Evolutionary conservation across 2,329 filamentous ascomycete genomes (phyloP).

Genomic region (Epichloe sibirici): DNA sequence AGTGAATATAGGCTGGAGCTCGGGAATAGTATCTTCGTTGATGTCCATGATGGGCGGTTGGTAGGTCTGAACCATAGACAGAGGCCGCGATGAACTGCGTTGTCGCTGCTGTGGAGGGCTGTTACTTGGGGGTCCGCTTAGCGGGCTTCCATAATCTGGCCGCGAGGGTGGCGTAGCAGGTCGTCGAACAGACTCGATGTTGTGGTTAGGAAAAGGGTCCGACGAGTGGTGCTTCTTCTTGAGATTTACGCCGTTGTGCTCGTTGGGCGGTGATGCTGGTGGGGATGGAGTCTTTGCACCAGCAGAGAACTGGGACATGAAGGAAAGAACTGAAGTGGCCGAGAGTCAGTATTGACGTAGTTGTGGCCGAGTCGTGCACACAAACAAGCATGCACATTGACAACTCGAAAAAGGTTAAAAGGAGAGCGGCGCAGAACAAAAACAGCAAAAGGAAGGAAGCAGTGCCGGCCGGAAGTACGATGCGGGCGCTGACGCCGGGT

Average conservation of each 20-base stretch:
- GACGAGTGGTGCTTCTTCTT: slow-evolving; percentile 16
- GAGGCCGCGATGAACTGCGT: slow-evolving; percentile 51
- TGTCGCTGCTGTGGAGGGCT: slow-evolving; percentile 29
- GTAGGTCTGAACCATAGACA: slow-evolving; percentile 79
- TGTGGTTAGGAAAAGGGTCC: slow-evolving; percentile 24
- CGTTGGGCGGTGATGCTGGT: slow-evolving; percentile 30
- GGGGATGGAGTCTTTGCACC: slow-evolving; percentile 33
- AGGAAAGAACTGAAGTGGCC: slow-evolving; percentile 58
- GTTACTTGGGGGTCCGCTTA: slow-evolving; percentile 30
- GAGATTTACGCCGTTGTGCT: slow-evolving; percentile 19
- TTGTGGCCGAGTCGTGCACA: not conserved
- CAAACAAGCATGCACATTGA: not conserved
- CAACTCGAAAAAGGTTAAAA: not conserved
- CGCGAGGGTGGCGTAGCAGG: slow-evolving; percentile 27
- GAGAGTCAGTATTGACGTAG: slow-evolving; percentile 3
- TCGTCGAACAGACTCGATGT: slow-evolving; percentile 22
- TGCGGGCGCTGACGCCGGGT: not conserved
- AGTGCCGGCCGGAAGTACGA: not conserved
- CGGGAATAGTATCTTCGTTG: slow-evolving; percentile 73
- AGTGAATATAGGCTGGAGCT: slow-evolving; percentile 87
- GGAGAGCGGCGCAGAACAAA: not conserved
- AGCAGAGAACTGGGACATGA: slow-evolving; percentile 69
- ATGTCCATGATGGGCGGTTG: slow-evolving; percentile 80
- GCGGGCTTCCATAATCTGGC: slow-evolving; percentile 29
- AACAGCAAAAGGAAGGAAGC: not conserved